Evolutionary conservation across 176 grass and related monocot genomes (phyloP).

Genomic region (Melocanna baccifera): DNA sequence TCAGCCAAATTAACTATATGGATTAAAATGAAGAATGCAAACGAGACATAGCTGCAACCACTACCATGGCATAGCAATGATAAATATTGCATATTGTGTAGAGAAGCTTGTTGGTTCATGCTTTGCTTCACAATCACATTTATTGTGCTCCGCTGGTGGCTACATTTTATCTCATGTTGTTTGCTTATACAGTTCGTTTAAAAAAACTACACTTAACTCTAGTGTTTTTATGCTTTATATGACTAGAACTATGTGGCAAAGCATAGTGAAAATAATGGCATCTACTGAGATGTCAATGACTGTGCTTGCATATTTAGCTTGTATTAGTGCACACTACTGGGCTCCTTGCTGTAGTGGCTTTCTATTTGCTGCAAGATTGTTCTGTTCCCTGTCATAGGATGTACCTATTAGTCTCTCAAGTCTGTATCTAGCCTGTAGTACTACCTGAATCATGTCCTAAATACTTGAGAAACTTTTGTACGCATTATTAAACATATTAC

Average conservation of each 20-base stretch:
- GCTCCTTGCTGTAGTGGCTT: neutral
- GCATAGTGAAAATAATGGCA: neutral
- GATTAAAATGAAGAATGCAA: constrained; percentile 3
- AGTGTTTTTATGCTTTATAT: neutral
- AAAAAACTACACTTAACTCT: neutral
- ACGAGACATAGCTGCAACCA: neutral
- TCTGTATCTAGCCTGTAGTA: neutral
- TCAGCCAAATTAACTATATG: neutral
- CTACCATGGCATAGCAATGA: neutral
- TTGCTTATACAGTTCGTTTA: neutral
- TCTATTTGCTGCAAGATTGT: neutral
- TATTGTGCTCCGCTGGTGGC: neutral
- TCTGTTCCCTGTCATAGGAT: neutral
- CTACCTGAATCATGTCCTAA: neutral
- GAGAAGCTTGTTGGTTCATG: neutral
- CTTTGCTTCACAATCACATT: neutral
- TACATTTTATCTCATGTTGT: neutral
- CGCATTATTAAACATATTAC: neutral
- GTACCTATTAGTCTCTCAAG: neutral
- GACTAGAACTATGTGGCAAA: neutral
- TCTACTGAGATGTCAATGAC: neutral
- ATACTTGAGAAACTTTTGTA: neutral
- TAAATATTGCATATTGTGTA: neutral
- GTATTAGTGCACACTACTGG: neutral
- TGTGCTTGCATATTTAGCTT: neutral